Conservation (phyloP, 2,329 filamentous ascomycete genomes). For the Cladophialophora carrionii region DNA sequence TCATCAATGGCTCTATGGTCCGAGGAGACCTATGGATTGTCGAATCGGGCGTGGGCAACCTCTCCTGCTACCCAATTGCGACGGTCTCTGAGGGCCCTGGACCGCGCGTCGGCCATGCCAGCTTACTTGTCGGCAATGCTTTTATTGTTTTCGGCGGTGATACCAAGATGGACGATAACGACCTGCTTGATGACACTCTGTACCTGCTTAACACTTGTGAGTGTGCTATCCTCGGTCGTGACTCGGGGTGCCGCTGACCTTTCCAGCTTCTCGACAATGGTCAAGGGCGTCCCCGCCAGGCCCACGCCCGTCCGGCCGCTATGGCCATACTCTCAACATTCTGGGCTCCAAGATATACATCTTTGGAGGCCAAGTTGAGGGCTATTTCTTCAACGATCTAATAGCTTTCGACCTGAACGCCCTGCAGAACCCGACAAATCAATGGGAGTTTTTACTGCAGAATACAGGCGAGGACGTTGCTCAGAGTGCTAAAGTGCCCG, state of each 20-base stretch:
- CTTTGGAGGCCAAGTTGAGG: slow-evolving; percentile 96
- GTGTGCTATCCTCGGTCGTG: slow-evolving; percentile 46
- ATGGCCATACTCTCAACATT: slow-evolving; percentile 95
- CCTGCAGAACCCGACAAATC: slow-evolving; percentile 84
- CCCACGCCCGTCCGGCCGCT: slow-evolving; percentile 82
- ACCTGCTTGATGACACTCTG: slow-evolving; percentile 89
- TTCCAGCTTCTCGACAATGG: slow-evolving; percentile 91
- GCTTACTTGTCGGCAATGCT: slow-evolving; percentile 92
- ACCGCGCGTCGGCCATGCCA: slow-evolving; percentile 90
- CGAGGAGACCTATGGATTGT: slow-evolving; percentile 99
- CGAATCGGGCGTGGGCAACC: slow-evolving; percentile 77
- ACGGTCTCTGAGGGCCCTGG: slow-evolving; percentile 94
- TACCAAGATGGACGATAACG: slow-evolving; percentile 92
- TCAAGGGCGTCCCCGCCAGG: slow-evolving; percentile 89
- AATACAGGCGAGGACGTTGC: slow-evolving; percentile 67
- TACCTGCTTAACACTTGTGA: slow-evolving; percentile 97
- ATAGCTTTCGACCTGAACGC: slow-evolving; percentile 95
- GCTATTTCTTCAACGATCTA: slow-evolving; percentile 96
- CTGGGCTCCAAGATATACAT: slow-evolving; percentile 96
- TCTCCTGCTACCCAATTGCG: slow-evolving; percentile 87
- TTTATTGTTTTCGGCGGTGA: slow-evolving; percentile 99
- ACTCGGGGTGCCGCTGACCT: slow-evolving; percentile 40
- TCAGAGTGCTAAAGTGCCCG: slow-evolving; percentile 70
- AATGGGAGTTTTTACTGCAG: slow-evolving; percentile 89
- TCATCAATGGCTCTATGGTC: slow-evolving; percentile 92